phyloP scores from a whole-genome alignment of 2,329 filamentous ascomycete species.

The Hymenoscyphus salicellus region DNA sequence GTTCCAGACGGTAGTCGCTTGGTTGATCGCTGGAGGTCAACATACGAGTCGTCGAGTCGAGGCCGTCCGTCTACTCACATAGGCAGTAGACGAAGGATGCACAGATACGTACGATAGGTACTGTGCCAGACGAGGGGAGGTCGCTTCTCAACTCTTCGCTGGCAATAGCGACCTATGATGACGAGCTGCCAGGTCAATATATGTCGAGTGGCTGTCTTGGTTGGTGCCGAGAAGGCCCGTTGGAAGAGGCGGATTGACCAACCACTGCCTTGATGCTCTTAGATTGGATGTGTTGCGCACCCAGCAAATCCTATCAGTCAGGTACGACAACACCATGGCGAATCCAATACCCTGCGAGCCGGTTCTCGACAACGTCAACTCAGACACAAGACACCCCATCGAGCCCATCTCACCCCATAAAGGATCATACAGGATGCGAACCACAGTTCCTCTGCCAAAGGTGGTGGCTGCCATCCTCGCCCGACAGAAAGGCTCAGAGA shows the following conservation, averaged over 20 bases:
- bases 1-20: background rate
- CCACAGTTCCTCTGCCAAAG: background rate
- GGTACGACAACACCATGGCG: slow-evolving; percentile 1
- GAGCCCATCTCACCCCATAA: background rate
- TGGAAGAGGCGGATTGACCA: slow-evolving; percentile 3
- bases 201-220: background rate
- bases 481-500: background rate
- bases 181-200: background rate
- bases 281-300: background rate
- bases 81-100: too few relatives aligned
- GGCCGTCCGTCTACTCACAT: too few relatives aligned
- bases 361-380: slow-evolving; percentile 2
- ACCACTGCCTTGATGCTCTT: background rate
- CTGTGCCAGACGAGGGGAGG: background rate
- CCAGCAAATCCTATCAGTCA: background rate
- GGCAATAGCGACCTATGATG: background rate
- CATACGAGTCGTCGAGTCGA: too few relatives aligned
- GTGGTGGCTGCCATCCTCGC: background rate
- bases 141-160: slow-evolving; percentile 1
- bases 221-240: background rate
- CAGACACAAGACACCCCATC: background rate
- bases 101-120: background rate
- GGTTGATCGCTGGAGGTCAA: background rate
- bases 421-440: background rate
- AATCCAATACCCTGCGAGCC: slow-evolving; percentile 1